Evolutionary conservation across 495 filamentous ascomycete genomes (phyloP), one percentile per base, ranked within the genome.

Genomic region (Trichoderma reesei): DNA sequence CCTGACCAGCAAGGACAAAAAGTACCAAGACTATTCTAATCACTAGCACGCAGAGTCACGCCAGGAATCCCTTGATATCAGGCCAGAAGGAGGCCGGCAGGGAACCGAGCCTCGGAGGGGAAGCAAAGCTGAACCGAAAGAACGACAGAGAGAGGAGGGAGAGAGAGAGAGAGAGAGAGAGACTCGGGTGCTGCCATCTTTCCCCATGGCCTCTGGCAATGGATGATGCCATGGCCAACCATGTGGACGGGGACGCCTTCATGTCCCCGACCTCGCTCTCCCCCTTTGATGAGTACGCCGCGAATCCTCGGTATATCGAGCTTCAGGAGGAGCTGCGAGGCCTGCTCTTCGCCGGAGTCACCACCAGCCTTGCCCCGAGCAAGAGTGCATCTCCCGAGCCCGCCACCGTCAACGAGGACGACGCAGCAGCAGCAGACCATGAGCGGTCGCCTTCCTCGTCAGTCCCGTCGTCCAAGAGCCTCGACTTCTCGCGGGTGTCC

Each of bases 281-380:
- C 1, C 51, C 51, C 31, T 56, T 56, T 56, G 51, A 56, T 34
- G 51, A 56, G 13, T 56, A 56, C 31, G 51, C 51, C 7, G 51
- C 51, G 8, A 56, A 56, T 34, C 51, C 51, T 14, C 31, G 51
- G 26, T 56, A 56, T 33, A 56, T 56, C 20, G 51, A 56, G 51
- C 51, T 56, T 56, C 51, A 56, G 26, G 51, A 56, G 14, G 51
- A 56, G 51, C 51, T 56, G 20, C 51, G 51, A 56, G 51, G 51
- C 20, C 31, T 56, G 31, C 26, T 56, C 1, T 56, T 56, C 34
- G 51, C 51, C 5, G 51, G 51, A 31, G 51, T 56, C 11, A n/a
- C n/a, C n/a, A n/a, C 48, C 20, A 63, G 62, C 33, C 42, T 64
- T 16, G 90, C 89, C 62, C 62, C 44, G 6, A 54, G 62, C 44